These are phyloP conservation scores for Haplosporangium sp. DNA, from an alignment of 371 early-diverging fungal species.

Conservation along the genomic window DNA sequence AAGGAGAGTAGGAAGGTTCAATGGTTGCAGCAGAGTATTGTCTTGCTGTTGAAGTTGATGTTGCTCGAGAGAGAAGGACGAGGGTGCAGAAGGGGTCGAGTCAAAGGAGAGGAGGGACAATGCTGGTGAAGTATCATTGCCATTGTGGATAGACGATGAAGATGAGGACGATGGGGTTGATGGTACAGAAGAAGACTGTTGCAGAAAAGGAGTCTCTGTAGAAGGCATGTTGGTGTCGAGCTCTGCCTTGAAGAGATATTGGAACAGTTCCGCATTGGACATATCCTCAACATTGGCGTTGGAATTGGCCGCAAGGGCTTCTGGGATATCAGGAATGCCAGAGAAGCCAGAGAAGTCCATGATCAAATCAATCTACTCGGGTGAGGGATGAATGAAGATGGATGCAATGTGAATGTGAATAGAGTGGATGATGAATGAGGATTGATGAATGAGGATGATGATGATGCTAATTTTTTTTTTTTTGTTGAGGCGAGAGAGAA, in stretches of 20 bases:
- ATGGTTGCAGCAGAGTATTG: constrained; percentile 1
- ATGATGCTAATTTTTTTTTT: neutral
- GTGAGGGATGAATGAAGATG: neutral
- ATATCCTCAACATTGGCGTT: constrained; percentile 41
- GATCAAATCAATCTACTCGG: neutral
- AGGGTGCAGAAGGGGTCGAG: neutral
- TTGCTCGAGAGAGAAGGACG: constrained; percentile 19
- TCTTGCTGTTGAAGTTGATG: constrained; percentile 5
- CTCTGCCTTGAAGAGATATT: constrained; percentile 51
- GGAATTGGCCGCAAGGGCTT: constrained; percentile 7
- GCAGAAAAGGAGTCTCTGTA: neutral
- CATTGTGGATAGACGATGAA: too few relatives aligned
- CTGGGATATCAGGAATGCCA: neutral
- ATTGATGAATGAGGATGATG: neutral
- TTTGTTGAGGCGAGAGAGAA: neutral
- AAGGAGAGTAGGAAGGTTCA: constrained; percentile 18
- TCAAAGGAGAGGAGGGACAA: constrained; percentile 1
- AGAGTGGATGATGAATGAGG: neutral
- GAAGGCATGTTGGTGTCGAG: constrained; percentile 25
- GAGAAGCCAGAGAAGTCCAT: too few relatives aligned
- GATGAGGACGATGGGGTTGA: constrained; percentile 1
- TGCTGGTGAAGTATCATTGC: constrained; percentile 8
- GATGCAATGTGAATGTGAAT: neutral
- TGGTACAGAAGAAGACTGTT: neutral
- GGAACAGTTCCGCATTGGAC: constrained; percentile 51